Conservation (phyloP, 2,329 filamentous ascomycete genomes). For the Scedosporium minutisporum region DNA sequence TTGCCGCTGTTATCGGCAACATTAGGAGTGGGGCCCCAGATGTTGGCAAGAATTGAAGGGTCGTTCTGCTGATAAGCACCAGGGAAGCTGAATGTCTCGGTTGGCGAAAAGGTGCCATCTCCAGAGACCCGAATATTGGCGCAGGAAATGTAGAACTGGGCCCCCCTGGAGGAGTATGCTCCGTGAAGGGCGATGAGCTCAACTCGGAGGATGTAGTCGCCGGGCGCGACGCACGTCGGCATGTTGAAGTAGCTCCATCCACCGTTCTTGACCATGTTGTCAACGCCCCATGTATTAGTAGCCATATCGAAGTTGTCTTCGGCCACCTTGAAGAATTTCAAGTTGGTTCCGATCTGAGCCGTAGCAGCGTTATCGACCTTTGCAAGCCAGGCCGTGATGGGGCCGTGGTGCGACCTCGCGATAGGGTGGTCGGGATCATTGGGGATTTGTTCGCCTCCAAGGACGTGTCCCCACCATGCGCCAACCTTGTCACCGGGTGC, state of each 20-base stretch:
- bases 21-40: slow-evolving; percentile 29
- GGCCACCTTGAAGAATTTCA: slow-evolving; percentile 47
- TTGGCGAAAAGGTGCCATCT: slow-evolving; percentile 27
- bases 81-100: slow-evolving; percentile 38
- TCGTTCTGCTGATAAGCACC: slow-evolving; percentile 33
- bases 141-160: slow-evolving; percentile 44
- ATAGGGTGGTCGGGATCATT: slow-evolving; percentile 44
- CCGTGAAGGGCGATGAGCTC: slow-evolving; percentile 41
- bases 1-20: slow-evolving; percentile 31
- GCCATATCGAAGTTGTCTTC: slow-evolving; percentile 35
- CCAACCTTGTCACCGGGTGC: slow-evolving; percentile 41
- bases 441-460: slow-evolving; percentile 40
- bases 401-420: slow-evolving; percentile 43
- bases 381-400: slow-evolving; percentile 42
- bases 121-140: slow-evolving; percentile 48
- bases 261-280: slow-evolving; percentile 30
- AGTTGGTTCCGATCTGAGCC: slow-evolving; percentile 19
- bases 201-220: slow-evolving; percentile 44
- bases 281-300: slow-evolving; percentile 38
- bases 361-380: slow-evolving; percentile 42
- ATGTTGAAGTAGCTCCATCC: slow-evolving; percentile 40
- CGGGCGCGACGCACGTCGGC: slow-evolving; percentile 40
- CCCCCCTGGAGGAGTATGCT: slow-evolving; percentile 32
- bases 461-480: slow-evolving; percentile 42
- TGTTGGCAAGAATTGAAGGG: slow-evolving; percentile 35